Evolutionary conservation across 805 yeast species (phyloP), one percentile per base, ranked within the genome.

Genomic region (Candida pini): DNA sequence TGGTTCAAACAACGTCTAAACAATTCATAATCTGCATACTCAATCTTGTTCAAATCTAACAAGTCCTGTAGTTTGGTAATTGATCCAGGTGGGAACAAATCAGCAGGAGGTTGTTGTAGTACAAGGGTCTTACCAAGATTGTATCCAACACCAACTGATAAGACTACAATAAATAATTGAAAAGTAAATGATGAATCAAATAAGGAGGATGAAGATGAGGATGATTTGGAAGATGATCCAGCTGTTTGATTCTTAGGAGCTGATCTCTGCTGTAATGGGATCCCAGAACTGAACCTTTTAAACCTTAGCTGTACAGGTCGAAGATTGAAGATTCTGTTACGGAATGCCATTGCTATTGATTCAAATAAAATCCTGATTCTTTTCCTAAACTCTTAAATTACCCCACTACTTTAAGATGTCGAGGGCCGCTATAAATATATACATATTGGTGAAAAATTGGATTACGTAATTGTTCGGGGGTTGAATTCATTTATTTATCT

Each of bases 111-210:
- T 9, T 47, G 40, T 19, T 51, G 44, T 15, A 46, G 21, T 6
- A 47, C 32, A 3, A 42, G 34, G 3, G 53, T 41, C 34, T 54
- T 54, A 14, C 62, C 62, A 5, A 56, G 32, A 3, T 56, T 45
- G 29, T 55, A 55, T 3, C 62, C 62, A 2, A 60, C 58, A n/a
- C 58, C 60, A 58, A 56, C 52, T 0, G 62, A 50, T 10, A 51
- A 55, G 6, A 55, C 48, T 14, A 55, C 28, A 9, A 56, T 25
- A 26, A 56, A 52, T 24, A 53, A 18, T 27, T 54, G 59, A 37
- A 56, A 47, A 8, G 49, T 31, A 24, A 54, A 46, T 4, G 61
- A 53, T 2, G 48, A 18, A 17, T 41, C 45, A 16, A 40, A 28
- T 39, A 53, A 19, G 19, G 29, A 33, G 38, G 39, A 22, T 13